Base-by-base conservation (phyloP, 208 protist genomes). In the Acanthamoeba triangularis region DNA sequence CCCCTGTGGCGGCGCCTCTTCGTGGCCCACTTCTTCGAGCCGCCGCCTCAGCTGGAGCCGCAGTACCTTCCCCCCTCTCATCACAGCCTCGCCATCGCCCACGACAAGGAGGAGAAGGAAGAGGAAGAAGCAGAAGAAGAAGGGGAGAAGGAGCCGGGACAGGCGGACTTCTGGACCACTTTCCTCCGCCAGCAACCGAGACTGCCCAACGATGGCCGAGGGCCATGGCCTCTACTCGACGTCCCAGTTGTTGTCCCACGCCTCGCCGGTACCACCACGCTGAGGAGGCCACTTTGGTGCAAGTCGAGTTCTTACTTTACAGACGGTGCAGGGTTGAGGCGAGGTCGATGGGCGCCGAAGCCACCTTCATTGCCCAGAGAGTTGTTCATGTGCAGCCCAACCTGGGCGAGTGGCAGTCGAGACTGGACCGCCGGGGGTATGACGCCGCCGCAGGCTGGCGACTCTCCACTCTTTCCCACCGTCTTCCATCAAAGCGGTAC, bases 1-100 rank as follows among this genome's bases (percentile, higher is more conserved):
- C 63, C 63, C 63, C 63, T 33, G 23, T 69, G 63, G 63, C 63
- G n/a, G 23, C 63, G 63, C 63, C 63, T 69, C n/a, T 69, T 69
- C 28, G 63, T 14, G 63, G 3, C 63, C 63, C 63, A 30, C 28
- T 69, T 69, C 63, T 69, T 69, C 63, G 63, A 69, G n/a, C 63
- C 63, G 16, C 63, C 63, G 63, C 63, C 63, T 33, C 63, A 6
- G 63, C 63, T 69, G 28, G 63, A 28, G n/a, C 63, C 63, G 23
- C 63, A 28, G 28, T 33, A 69, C 63, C 63, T 69, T 10, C 63
- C 28, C 63, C 28, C 63, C 63, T 69, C 28, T 33, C 63, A 69
- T 28, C 63, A 69, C n/a, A 4, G 10, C 63, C 25, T 18, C 63
- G 28, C 23, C 59, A 25, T 16, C 25, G 0, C 11, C 63, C 20